phyloP scores from a whole-genome alignment of 75 land plant genomes.

The Azolla pinnata region DNA sequence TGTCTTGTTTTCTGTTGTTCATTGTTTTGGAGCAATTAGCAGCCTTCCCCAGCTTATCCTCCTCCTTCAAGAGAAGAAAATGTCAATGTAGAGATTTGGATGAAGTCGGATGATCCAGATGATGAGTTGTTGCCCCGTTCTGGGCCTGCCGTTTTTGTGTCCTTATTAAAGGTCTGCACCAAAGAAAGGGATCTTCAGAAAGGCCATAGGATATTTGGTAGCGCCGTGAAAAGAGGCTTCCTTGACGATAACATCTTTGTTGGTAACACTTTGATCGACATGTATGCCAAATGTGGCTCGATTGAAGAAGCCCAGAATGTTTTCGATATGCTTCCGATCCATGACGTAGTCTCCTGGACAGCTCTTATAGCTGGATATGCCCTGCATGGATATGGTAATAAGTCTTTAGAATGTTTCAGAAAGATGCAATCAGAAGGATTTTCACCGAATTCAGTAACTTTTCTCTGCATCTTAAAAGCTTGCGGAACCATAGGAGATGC shows the following conservation, averaged over 20 bases:
- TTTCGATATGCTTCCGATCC: slow-evolving; percentile 35
- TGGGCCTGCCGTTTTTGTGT: too few species aligned
- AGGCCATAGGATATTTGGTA: slow-evolving; percentile 16
- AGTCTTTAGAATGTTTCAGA: slow-evolving; percentile 20
- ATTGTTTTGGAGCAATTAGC: too few species aligned
- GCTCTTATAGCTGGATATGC: slow-evolving; percentile 27
- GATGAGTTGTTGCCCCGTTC: too few species aligned
- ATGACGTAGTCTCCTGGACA: slow-evolving; percentile 34
- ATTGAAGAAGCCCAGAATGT: slow-evolving; percentile 19
- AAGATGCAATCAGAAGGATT: slow-evolving; percentile 25
- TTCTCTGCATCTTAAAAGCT: slow-evolving; percentile 23
- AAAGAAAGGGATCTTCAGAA: neutral
- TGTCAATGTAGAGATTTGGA: too few species aligned
- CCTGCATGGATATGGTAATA: slow-evolving; percentile 5
- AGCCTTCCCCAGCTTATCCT: too few species aligned
- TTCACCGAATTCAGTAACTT: slow-evolving; percentile 21
- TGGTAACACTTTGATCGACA: slow-evolving; percentile 23
- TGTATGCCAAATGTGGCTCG: slow-evolving; percentile 25
- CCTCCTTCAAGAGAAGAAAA: too few species aligned
- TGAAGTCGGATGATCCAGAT: too few species aligned
- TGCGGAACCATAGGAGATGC: slow-evolving; percentile 14
- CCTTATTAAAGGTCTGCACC: neutral
- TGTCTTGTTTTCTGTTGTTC: too few species aligned
- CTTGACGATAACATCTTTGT: slow-evolving; percentile 9
- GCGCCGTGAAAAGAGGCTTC: slow-evolving; percentile 23